Evolutionary conservation across 2,329 filamentous ascomycete species (phyloP), one percentile per base, ranked within the genome.

Genomic region (Fusarium paranaense): DNA sequence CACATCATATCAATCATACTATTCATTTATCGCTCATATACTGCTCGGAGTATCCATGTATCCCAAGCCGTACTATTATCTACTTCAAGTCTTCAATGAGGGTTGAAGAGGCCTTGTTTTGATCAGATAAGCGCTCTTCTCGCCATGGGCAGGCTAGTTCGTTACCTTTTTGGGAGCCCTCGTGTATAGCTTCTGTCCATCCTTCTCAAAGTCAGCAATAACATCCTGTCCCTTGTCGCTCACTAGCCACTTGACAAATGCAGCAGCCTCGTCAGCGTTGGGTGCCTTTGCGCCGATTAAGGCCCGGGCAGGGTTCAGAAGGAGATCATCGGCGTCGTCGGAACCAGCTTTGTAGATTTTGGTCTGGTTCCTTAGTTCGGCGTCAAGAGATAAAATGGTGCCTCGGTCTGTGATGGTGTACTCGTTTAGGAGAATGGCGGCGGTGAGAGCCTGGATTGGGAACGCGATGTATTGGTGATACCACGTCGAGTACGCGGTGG

Each of bases 371-470:
- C 79, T 76, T 11, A 86, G 67, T 2, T 76, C 75, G 9, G 70
- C 42, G 10, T 81, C 73, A 9, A 87, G 73, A 4, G 84, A 84
- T 4, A 86, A 76, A 33, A 82, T 85, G 0, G 86, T 87, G 1
- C 85, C 86, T 4, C 82, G 78, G 64, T 88, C 86, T 1, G 85
- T 87, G 58, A 87, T 78, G 0, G 85, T 87, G 70, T 87, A 87
- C 67, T 87, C 85, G 0, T 83, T 74, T 3, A 87, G 76, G 2
- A 79, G 66, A 38, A 82, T 83, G 0, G 85, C 85, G 1, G 83
- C 83, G 0, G 77, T 82, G 4, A 88, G 76, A 5, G 86, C 86
- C 67, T 86, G 83, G 25, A 86, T 82, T 0, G 86, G 86, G 66
- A 85, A 87, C 0, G 82, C 81, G 7, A 84, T 82, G 71, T 82